Base-by-base conservation (phyloP, 2,329 filamentous ascomycete species). In the Cladosporium sp. region DNA sequence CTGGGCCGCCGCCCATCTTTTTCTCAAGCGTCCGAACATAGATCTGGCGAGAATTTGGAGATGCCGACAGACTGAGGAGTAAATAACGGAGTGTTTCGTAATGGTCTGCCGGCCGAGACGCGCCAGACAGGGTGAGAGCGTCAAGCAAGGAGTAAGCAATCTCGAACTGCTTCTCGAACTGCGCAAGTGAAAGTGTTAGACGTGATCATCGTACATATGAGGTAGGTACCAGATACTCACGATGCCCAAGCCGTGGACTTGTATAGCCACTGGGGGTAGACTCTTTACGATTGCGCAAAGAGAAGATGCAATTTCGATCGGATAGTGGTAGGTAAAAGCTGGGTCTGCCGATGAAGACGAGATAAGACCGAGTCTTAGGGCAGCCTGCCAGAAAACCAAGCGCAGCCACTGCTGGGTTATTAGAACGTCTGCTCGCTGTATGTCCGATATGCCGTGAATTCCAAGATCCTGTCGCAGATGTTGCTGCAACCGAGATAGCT, bases 401-500 rank as follows among this genome's bases (percentile, higher is more conserved):
- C 54, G 53, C 13, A 60, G 52, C 57, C 58, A 59, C 35, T 60
- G 58, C 31, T 59, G 57, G 1, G 58, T 58, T 14, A 60, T 45
- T 2, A 58, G 43, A 2, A 58, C 43, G 19, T 60, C 55, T 1
- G 57, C 58, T 32, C 53, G 53, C 43, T 59, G 58, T 3, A 54
- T 53, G 11, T 59, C 54, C 4, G 51, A 53, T 0, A 57, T 33
- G 1, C 49, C 51, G 35, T 40, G 42, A 6, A 57, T 37, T n/a
- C 52, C 49, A 6, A 58, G 32, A 9, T 37, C 37, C n/a, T 51
- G 51, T 19, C 53, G 43, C 4, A 54, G 53, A 14, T 54, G 55
- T 18, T 40, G 41, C 22, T 57, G 55, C 3, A 57, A 34, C 22
- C 49, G 43, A 34, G 52, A 49, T 3, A 57, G 44, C 38, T 49